Base-by-base conservation (phyloP, 768 basidiomycete genomes). In the Lactifluus echinatus region DNA sequence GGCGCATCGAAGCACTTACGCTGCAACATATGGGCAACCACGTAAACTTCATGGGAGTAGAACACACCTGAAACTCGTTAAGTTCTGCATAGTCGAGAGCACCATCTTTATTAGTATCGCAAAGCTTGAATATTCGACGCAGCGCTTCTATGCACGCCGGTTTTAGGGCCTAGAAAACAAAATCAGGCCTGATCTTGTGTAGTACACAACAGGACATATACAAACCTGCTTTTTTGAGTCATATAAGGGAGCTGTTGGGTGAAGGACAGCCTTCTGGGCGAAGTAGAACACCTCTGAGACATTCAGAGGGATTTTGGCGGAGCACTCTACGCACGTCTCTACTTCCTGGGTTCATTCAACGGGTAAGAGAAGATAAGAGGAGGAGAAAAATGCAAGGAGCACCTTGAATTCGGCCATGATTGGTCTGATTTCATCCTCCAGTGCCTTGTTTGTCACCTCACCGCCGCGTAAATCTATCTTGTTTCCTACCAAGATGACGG, bases 331-430 rank as follows among this genome's bases (percentile, higher is more conserved):
- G 66, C 94, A 97, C 40, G 95, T 97, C 69, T 97, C 94, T 53
- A 97, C 94, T 80, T 97, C 94, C 95, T 98, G 63, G 57, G 4
- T 17, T 4, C 46, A 42, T 53, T 24, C 40, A 5, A 47, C 51
- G 21, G 56, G 53, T 43, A 33, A 23, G 34, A 37, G 12, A 23
- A 34, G 29, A 15, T 6, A 21, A 31, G n/a, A 26, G 31, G 36
- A 28, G 28, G 52, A 43, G 57, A 34, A 52, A 37, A 40, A 45
- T 50, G 24, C 29, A 26, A 15, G 50, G 65, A 72, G 54, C 66
- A 85, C 93, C 82, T 99, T 99, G 83, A 95, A 99, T 71, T 98
- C 95, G 63, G 87, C 85, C 95, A 98, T 99, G 54, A 99, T 93
- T 29, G 95, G 95, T 55, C 89, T 71, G 62, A 98, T 94, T 71